Base-by-base conservation (phyloP, 2,329 filamentous ascomycete genomes). In the Penicillium sp. region DNA sequence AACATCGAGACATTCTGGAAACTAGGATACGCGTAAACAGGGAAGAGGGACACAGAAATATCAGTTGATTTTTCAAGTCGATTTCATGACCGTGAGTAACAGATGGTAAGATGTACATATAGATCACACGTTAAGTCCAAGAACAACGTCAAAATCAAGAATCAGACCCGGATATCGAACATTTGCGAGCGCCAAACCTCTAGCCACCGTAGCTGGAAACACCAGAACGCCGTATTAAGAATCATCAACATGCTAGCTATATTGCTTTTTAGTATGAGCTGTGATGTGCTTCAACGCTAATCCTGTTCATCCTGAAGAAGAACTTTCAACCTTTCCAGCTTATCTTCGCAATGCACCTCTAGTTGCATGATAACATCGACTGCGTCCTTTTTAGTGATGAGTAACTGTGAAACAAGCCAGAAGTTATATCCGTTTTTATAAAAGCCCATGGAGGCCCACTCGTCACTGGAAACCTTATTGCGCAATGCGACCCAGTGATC, bases 1-100 rank as follows among this genome's bases (percentile, higher is more conserved):
- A 82, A 82, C 59, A 61, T 81, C 16, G 74, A 77, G 53, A 73
- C 56, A 4, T 81, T 81, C 59, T 77, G 74, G 74, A 71, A 57
- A 6, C 60, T 80, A 49, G 78, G 78, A 6, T 76, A 75, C 68
- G 77, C 78, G 45, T 80, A 57, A 68, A 15, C 15, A 39, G 29
- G 18, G 18, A 8, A 18, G 2, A 18, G 8, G 34, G 3, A 12
- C 10, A 9, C n/a, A 36, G 8, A 10, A 21, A 9, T 38, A 16
- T 21, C 16, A 39, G 13, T 15, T 12, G 6, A 38, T 16, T 6
- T 38, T 10, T 2, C 10, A 5, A 21, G 36, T 21, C 5, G 8
- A 21, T 38, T 10, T 12, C 15, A 21, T 13, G 16, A 13, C 6
- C 13, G 4, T 29, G 28, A 3, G 28, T 28, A 28, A 9, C 28